A percentile compares a stretch with the other conserved stretches of the same genome.
Conservation (phyloP, 2,329 filamentous ascomycete genomes). For the Phoma sp. region DNA sequence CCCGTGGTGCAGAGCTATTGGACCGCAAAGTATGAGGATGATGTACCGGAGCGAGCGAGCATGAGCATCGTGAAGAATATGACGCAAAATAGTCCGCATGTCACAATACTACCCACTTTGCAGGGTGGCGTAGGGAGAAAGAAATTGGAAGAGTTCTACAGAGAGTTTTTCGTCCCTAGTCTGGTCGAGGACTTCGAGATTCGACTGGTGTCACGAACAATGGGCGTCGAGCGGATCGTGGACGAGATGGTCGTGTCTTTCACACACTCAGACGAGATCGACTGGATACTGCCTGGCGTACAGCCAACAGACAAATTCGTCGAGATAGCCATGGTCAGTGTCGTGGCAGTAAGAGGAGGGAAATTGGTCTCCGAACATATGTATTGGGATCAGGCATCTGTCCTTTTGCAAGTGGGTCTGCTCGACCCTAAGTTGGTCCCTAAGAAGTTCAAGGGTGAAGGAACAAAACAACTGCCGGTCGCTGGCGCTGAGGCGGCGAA, state of each 20-base stretch:
- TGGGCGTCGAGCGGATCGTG: conserved; percentile 63
- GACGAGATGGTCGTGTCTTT: conserved; percentile 65
- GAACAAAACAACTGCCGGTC: conserved; percentile 50
- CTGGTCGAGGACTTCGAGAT: conserved; percentile 61
- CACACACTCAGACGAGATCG: conserved; percentile 61
- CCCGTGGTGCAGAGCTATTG: conserved; percentile 41
- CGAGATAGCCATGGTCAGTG: conserved; percentile 61
- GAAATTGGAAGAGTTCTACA: conserved; percentile 59
- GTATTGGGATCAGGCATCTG: conserved; percentile 66
- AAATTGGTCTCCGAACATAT: conserved; percentile 63
- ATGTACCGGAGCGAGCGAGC: conserved; percentile 38
- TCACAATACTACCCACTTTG: conserved; percentile 51
- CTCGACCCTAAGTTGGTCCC: conserved; percentile 62
- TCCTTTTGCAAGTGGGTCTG: conserved; percentile 62
- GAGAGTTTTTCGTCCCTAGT: conserved; percentile 60
- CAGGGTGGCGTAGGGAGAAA: conserved; percentile 52
- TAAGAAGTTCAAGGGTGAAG: conserved; percentile 45
- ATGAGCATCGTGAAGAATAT: conserved; percentile 40
- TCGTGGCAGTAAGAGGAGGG: conserved; percentile 60
- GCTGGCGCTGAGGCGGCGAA: conserved; percentile 49
- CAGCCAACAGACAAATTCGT: conserved; percentile 62
- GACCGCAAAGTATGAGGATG: conserved; percentile 42
- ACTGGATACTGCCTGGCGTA: conserved; percentile 65
- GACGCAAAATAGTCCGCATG: conserved; percentile 43
- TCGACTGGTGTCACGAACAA: conserved; percentile 61